phyloP scores from a whole-genome alignment of 768 basidiomycete genomes.

The Amanita pseudoporphyria region DNA sequence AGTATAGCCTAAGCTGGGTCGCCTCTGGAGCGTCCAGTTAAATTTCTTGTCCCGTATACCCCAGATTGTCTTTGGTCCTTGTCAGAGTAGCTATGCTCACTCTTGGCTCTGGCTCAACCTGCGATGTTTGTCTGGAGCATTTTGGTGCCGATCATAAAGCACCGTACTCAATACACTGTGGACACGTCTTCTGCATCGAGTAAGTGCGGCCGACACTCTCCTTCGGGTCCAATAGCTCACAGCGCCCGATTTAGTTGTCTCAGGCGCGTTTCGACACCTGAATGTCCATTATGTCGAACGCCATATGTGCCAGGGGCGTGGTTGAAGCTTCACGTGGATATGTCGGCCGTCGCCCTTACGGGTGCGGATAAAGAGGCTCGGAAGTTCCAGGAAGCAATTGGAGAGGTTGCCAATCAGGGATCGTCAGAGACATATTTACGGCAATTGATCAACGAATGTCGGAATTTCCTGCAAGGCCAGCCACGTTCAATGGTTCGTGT shows the following conservation, averaged over 20 bases:
- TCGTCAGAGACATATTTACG: conserved; percentile 41
- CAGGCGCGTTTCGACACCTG: conserved; percentile 32
- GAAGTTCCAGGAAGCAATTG: conserved; percentile 44
- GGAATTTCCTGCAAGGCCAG: conserved; percentile 34
- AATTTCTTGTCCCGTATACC: conserved; percentile 15
- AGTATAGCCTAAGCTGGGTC: conserved; percentile 15
- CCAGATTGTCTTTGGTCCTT: conserved; percentile 19
- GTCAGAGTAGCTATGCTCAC: conserved; percentile 46
- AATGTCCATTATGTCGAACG: conserved; percentile 58
- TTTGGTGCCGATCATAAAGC: conserved; percentile 43
- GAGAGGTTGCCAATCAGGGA: conserved; percentile 44
- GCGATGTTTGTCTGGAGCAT: conserved; percentile 68
- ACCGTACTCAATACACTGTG: conserved; percentile 60
- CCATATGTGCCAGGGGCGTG: conserved; percentile 36
- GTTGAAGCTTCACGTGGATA: conserved; percentile 53
- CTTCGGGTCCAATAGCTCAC: neutral
- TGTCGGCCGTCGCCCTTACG: conserved; percentile 18
- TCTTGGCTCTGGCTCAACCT: conserved; percentile 52
- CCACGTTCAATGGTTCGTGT: conserved; percentile 35
- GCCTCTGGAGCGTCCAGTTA: conserved; percentile 13
- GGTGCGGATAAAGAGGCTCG: conserved; percentile 36
- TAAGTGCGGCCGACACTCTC: conserved; percentile 15
- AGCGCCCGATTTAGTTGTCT: conserved; percentile 38
- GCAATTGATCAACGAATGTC: conserved; percentile 40
- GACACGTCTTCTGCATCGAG: conserved; percentile 59